Evolutionary conservation across 305 asterid genomes (phyloP).

Genomic region (Fraxinus velutina): DNA sequence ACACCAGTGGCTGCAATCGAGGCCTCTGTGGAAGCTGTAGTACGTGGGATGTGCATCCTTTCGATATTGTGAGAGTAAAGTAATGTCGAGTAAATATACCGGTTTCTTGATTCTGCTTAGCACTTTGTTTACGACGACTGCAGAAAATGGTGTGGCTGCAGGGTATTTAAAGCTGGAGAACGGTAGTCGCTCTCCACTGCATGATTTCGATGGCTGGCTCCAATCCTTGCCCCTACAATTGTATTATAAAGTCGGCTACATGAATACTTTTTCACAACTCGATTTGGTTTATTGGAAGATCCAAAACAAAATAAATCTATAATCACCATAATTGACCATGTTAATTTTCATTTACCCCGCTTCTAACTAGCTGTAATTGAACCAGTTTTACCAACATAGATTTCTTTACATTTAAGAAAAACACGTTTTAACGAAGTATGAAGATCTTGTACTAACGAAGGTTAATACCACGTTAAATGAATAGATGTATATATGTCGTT

Average conservation of each 20-base stretch:
- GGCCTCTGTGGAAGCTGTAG: constrained; percentile 55
- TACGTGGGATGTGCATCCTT: constrained; percentile 73
- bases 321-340: not conserved
- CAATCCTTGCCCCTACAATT: constrained; percentile 56
- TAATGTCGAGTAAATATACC: constrained; percentile 67
- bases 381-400: not conserved
- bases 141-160: constrained; percentile 45
- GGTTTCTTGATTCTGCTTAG: constrained; percentile 70
- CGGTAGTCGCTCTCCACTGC: constrained; percentile 57
- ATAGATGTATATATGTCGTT: too few relatives aligned
- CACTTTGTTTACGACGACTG: constrained; percentile 63
- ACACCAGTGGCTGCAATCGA: constrained; percentile 98
- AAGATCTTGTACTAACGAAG: not conserved
- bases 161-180: constrained; percentile 56
- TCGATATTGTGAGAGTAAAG: constrained; percentile 65
- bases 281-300: not conserved
- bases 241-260: not conserved
- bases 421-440: not conserved
- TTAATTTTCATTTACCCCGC: not conserved
- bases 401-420: not conserved
- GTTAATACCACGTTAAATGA: not conserved
- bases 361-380: not conserved
- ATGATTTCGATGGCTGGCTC: constrained; percentile 57
- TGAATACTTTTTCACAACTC: not conserved
- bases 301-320: not conserved